Percentiles rank a stretch among this genome's conserved stretches.
Conservation (phyloP, 768 basidiomycete genomes). For the Heimioporus sp. region DNA sequence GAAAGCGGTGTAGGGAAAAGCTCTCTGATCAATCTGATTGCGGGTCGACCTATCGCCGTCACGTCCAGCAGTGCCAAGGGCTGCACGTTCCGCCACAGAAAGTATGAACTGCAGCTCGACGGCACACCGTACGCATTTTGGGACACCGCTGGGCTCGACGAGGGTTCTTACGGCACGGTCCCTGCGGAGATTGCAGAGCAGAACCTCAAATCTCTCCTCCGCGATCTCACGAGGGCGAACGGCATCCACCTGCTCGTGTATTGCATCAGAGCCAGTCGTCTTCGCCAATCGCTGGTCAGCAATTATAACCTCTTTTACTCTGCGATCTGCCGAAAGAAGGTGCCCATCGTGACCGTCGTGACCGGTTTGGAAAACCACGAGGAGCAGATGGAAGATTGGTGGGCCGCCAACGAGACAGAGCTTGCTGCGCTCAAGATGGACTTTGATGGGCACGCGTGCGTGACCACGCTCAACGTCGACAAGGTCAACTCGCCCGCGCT, state of each 20-base stretch:
- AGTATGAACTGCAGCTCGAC: slow-evolving; percentile 26
- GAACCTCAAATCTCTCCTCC: slow-evolving; percentile 23
- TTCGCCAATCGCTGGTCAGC: slow-evolving; percentile 23
- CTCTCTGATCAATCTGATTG: slow-evolving; percentile 43
- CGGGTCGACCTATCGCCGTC: slow-evolving; percentile 36
- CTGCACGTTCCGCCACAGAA: slow-evolving; percentile 32
- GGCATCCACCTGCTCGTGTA: slow-evolving; percentile 32
- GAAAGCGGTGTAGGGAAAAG: slow-evolving; percentile 38
- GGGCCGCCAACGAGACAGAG: slow-evolving; percentile 31
- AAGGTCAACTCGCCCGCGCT: slow-evolving; percentile 29
- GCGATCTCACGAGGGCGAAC: slow-evolving; percentile 23
- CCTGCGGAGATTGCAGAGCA: slow-evolving; percentile 29
- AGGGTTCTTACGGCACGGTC: slow-evolving; percentile 29
- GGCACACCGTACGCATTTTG: slow-evolving; percentile 27
- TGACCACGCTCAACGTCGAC: slow-evolving; percentile 35
- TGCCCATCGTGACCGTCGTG: slow-evolving; percentile 36
- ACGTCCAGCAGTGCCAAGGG: slow-evolving; percentile 34
- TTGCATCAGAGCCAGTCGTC: slow-evolving; percentile 33
- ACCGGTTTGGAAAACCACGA: slow-evolving; percentile 39
- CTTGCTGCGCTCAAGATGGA: slow-evolving; percentile 28
- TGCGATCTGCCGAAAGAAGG: slow-evolving; percentile 34
- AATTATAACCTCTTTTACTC: slow-evolving; percentile 40
- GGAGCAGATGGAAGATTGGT: slow-evolving; percentile 29
- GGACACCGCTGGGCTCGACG: slow-evolving; percentile 42
- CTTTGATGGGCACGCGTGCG: slow-evolving; percentile 37